A percentile compares a stretch with the other conserved stretches of the same genome.
Conservation (phyloP, 345 rosid species). For the Luvunga scandens region DNA sequence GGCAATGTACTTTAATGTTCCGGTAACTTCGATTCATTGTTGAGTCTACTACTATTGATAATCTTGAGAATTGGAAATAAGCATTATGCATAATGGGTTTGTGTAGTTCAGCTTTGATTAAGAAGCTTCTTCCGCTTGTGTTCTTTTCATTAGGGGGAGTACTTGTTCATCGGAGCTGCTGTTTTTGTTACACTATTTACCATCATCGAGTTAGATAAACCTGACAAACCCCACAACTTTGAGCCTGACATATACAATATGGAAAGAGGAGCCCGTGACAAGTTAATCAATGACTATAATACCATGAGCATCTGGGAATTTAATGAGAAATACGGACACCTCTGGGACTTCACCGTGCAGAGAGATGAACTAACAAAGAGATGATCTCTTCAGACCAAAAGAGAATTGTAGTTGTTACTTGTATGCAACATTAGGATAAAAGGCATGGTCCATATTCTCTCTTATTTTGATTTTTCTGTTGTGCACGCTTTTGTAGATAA, state of each 20-base stretch:
- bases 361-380: slow-evolving; percentile 61
- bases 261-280: slow-evolving; percentile 91
- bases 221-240: slow-evolving; percentile 86
- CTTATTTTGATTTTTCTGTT: background rate
- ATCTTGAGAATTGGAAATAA: background rate
- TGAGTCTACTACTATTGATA: background rate
- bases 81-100: background rate
- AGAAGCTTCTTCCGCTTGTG: background rate
- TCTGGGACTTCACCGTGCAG: slow-evolving; percentile 84
- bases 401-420: background rate
- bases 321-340: slow-evolving; percentile 84
- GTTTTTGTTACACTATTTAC: slow-evolving; percentile 59
- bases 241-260: slow-evolving; percentile 87
- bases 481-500: slow-evolving; percentile 2
- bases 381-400: slow-evolving; percentile 21
- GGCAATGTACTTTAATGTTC: slow-evolving; percentile 68
- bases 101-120: background rate
- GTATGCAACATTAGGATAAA: slow-evolving; percentile 1
- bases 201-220: slow-evolving; percentile 88
- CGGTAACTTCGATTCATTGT: slow-evolving; percentile 37
- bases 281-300: slow-evolving; percentile 79
- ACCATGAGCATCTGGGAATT: slow-evolving; percentile 91
- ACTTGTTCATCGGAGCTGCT: slow-evolving; percentile 77
- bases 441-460: background rate
- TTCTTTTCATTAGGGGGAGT: slow-evolving; percentile 55